Evolutionary conservation across 768 basidiomycete species (phyloP).

Genomic region (Tremella fuciformis): DNA sequence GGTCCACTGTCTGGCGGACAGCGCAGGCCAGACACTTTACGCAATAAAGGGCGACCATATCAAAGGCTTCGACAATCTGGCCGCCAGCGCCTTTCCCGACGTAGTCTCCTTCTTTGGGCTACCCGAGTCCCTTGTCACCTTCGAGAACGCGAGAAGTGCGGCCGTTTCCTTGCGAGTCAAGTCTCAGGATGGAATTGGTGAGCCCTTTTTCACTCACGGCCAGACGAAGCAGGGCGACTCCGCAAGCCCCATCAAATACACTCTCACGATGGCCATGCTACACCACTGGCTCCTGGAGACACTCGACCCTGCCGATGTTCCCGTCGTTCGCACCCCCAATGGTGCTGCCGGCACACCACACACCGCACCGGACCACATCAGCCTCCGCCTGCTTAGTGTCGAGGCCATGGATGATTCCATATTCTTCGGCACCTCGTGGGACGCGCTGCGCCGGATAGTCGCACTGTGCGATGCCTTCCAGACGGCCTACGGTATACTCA

Average conservation of each 20-base stretch:
- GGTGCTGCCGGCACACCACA: neutral
- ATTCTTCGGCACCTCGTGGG: conserved; percentile 7
- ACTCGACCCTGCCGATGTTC: neutral
- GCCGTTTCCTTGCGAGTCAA: conserved; percentile 13
- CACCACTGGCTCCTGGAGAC: conserved; percentile 9
- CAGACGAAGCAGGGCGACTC: conserved; percentile 24
- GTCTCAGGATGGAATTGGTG: conserved; percentile 20
- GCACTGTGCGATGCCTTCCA: conserved; percentile 13
- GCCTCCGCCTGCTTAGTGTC: neutral
- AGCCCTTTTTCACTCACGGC: conserved; percentile 7
- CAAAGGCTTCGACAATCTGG: conserved; percentile 23
- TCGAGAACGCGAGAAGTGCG: conserved; percentile 13
- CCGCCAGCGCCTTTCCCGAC: conserved; percentile 11
- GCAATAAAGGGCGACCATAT: conserved; percentile 20
- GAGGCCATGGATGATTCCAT: conserved; percentile 32
- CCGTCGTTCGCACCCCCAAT: neutral
- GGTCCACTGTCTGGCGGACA: conserved; percentile 5
- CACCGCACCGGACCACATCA: neutral
- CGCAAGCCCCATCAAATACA: conserved; percentile 22
- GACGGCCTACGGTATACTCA: conserved; percentile 14
- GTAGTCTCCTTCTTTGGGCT: conserved; percentile 16
- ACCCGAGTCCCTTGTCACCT: neutral
- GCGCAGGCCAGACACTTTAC: conserved; percentile 4
- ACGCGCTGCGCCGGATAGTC: neutral
- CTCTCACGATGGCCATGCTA: conserved; percentile 18